Conservation (phyloP, 768 basidiomycete species). For the Russula dissimulans region DNA sequence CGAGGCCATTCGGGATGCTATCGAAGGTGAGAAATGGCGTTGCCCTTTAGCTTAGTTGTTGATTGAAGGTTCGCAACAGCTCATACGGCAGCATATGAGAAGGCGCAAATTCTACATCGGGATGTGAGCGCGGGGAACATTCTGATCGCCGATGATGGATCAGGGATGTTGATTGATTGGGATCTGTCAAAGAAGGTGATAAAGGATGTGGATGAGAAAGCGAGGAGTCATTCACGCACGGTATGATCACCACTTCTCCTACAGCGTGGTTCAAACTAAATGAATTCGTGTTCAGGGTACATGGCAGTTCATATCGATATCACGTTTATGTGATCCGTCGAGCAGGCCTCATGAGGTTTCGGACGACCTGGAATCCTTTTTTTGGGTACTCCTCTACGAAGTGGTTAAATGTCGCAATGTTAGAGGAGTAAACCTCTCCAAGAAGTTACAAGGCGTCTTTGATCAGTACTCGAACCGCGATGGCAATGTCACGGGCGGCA, state of each 20-base stretch:
- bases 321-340: background rate
- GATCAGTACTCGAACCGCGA: background rate
- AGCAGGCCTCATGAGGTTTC: background rate
- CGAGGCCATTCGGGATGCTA: background rate
- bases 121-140: slow-evolving; percentile 2
- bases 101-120: background rate
- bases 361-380: slow-evolving; percentile 19
- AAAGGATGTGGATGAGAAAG: background rate
- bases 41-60: background rate
- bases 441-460: background rate
- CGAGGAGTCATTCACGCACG: background rate
- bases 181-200: background rate
- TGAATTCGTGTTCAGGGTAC: slow-evolving; percentile 9
- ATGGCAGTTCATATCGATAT: slow-evolving; percentile 17
- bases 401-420: background rate
- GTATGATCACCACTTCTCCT: background rate
- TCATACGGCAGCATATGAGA: background rate
- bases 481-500: background rate
- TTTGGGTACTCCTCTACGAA: slow-evolving; percentile 12
- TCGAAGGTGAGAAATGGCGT: background rate
- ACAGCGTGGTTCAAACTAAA: no score
- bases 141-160: background rate
- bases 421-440: background rate
- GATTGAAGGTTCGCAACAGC: background rate
- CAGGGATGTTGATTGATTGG: background rate